phyloP scores from a whole-genome alignment of 108 stramenopile species.

The Discostella stelligeroides region DNA sequence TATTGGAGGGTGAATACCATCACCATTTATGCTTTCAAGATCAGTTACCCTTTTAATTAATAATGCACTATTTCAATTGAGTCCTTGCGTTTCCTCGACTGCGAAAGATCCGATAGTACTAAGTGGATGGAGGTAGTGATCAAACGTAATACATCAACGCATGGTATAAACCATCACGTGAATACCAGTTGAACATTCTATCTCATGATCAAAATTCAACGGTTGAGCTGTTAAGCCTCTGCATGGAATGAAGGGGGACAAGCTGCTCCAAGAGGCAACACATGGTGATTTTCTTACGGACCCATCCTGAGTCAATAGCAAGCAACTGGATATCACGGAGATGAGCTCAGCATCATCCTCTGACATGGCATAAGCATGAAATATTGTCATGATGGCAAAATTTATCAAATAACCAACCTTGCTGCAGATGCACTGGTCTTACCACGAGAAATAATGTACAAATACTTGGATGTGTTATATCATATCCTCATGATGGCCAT shows the following conservation, averaged over 20 bases:
- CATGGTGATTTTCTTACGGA: conserved; percentile 14
- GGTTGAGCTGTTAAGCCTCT: conserved; percentile 18
- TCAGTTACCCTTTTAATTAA: conserved; percentile 37
- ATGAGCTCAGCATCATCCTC: conserved; percentile 53
- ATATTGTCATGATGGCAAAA: conserved; percentile 53
- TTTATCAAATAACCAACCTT: conserved; percentile 32
- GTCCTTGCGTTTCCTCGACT: background rate
- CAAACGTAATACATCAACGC: conserved; percentile 38
- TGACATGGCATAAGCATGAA: conserved; percentile 55
- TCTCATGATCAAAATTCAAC: conserved; percentile 15
- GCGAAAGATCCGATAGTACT: background rate
- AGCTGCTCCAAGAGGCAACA: conserved; percentile 37
- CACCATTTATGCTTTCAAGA: conserved; percentile 54
- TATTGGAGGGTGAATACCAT: conserved; percentile 31
- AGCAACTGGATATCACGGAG: conserved; percentile 14
- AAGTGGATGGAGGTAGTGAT: conserved; percentile 4
- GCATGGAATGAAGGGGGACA: conserved; percentile 49
- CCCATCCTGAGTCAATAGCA: conserved; percentile 17
- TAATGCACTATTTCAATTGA: conserved; percentile 18
- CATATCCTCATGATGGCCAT: conserved; percentile 60
- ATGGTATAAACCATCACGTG: conserved; percentile 67
- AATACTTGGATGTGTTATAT: conserved; percentile 41
- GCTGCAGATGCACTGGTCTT: conserved; percentile 41
- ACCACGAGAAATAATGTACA: conserved; percentile 44
- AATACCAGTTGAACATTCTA: conserved; percentile 41